Evolutionary conservation across 176 grass and related monocot species (phyloP).

Genomic region (Musa acuminata): DNA sequence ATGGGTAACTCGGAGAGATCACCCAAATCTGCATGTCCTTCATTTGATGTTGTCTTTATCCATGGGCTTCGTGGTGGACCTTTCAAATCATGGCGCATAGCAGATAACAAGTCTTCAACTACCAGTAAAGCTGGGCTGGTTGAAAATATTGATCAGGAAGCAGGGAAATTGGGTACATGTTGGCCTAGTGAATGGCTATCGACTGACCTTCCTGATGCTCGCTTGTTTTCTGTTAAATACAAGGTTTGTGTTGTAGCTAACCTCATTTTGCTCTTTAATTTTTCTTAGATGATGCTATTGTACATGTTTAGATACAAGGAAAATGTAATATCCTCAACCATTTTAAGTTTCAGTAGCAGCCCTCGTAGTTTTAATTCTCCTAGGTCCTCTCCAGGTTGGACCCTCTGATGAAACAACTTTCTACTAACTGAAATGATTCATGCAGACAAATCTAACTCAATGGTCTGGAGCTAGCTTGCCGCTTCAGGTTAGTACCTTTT

Average conservation of each 20-base stretch:
- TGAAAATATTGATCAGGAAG: constrained; percentile 90
- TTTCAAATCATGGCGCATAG: constrained; percentile 97
- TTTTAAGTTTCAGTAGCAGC: neutral
- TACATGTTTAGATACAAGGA: neutral
- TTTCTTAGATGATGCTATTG: neutral
- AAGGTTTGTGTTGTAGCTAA: constrained; percentile 42
- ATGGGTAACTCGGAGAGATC: constrained; percentile 6
- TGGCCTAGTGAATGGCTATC: constrained; percentile 97
- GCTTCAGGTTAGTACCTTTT: constrained; percentile 60
- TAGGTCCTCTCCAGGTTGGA: constrained; percentile 21
- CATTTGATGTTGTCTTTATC: constrained; percentile 82
- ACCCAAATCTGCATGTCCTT: constrained; percentile 24
- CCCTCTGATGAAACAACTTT: constrained; percentile 7
- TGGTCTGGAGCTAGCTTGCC: constrained; percentile 96
- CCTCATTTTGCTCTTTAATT: neutral
- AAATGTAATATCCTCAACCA: neutral
- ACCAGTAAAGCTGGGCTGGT: constrained; percentile 81
- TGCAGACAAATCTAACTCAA: constrained; percentile 97
- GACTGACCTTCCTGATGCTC: constrained; percentile 78
- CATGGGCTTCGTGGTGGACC: constrained; percentile 90
- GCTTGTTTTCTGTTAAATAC: constrained; percentile 80
- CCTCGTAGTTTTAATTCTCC: constrained; percentile 19
- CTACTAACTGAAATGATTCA: constrained; percentile 36
- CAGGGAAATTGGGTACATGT: constrained; percentile 87
- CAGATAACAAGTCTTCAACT: constrained; percentile 93